A percentile compares a stretch with the other conserved stretches of the same genome.
Evolutionary conservation across 192 early-diverging fungal genomes (phyloP).

Genomic region (Chytriomyces sp.): DNA sequence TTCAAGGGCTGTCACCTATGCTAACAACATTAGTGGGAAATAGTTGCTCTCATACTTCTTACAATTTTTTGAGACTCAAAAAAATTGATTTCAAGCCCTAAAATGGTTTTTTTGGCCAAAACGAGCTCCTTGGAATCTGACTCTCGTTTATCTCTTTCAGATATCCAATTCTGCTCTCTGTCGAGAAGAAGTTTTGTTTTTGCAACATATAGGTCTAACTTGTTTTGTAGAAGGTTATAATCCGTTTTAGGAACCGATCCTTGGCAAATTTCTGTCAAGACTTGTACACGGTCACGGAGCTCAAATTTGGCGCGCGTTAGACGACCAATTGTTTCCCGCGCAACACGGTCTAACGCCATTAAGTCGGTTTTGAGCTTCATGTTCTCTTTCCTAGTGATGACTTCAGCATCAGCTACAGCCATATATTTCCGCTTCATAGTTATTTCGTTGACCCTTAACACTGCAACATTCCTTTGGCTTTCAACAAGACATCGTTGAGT

Average conservation of each 20-base stretch:
- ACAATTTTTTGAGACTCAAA: constrained; percentile 15
- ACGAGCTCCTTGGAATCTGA: constrained; percentile 5
- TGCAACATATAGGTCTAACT: constrained; percentile 36
- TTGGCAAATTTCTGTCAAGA: constrained; percentile 12
- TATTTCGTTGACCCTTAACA: constrained; percentile 49
- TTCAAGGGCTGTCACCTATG: not conserved
- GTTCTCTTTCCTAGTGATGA: constrained; percentile 41
- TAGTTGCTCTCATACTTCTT: not conserved
- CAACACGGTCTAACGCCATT: constrained; percentile 38
- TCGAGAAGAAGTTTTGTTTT: constrained; percentile 44
- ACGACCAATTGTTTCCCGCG: constrained; percentile 39
- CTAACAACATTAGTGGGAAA: not conserved
- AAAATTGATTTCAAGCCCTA: constrained; percentile 17
- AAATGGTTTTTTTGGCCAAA: constrained; percentile 10
- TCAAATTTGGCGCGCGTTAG: constrained; percentile 32
- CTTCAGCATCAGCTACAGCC: constrained; percentile 39
- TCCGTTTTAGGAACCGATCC: constrained; percentile 42
- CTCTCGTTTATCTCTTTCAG: constrained; percentile 11
- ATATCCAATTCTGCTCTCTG: constrained; percentile 44
- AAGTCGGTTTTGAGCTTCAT: constrained; percentile 37
- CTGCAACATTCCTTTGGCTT: constrained; percentile 38
- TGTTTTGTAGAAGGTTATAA: constrained; percentile 33
- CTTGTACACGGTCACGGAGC: not conserved
- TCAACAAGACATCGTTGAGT: constrained; percentile 37
- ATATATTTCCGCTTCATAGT: constrained; percentile 36